Percentiles rank a stretch among this genome's conserved stretches.
phyloP scores from a whole-genome alignment of 2,329 filamentous ascomycete genomes.

The Colletotrichum gigasporum region DNA sequence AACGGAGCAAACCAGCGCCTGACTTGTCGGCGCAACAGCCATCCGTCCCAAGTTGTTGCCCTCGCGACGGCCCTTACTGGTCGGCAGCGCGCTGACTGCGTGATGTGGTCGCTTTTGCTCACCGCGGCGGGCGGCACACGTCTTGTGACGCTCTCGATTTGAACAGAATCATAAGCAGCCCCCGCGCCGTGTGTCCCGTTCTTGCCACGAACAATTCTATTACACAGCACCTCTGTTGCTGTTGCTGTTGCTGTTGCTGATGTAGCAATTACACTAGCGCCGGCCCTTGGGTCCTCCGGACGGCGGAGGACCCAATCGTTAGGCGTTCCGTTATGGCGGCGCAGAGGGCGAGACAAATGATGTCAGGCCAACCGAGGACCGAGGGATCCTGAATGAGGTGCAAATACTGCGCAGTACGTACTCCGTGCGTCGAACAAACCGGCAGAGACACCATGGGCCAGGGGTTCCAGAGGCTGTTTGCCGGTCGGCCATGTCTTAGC shows the following conservation, averaged over 20 bases:
- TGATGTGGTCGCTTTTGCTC: constrained; percentile 18
- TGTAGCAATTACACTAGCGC: too few species aligned
- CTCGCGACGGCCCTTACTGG: not conserved
- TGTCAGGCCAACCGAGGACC: constrained; percentile 14
- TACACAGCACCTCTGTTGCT: too few species aligned
- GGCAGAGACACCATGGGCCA: constrained; percentile 16
- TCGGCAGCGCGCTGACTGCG: constrained; percentile 13
- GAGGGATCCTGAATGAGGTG: not conserved
- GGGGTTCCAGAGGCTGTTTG: not conserved
- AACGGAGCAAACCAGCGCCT: not conserved
- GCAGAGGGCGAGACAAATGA: constrained; percentile 8
- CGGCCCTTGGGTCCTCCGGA: too few species aligned
- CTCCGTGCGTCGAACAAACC: too few species aligned
- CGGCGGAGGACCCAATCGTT: not conserved
- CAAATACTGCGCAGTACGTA: too few species aligned
- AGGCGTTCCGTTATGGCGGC: not conserved
- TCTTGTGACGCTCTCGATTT: constrained; percentile 1
- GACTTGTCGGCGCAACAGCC: not conserved
- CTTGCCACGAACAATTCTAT: not conserved
- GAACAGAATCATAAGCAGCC: constrained; percentile 5
- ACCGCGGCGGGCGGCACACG: not conserved
- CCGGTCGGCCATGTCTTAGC: not conserved
- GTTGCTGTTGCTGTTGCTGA: too few species aligned
- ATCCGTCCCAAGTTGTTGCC: not conserved
- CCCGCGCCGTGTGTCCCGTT: constrained; percentile 2